Base-by-base conservation (phyloP, 768 basidiomycete species). In the Boletus insuetus region DNA sequence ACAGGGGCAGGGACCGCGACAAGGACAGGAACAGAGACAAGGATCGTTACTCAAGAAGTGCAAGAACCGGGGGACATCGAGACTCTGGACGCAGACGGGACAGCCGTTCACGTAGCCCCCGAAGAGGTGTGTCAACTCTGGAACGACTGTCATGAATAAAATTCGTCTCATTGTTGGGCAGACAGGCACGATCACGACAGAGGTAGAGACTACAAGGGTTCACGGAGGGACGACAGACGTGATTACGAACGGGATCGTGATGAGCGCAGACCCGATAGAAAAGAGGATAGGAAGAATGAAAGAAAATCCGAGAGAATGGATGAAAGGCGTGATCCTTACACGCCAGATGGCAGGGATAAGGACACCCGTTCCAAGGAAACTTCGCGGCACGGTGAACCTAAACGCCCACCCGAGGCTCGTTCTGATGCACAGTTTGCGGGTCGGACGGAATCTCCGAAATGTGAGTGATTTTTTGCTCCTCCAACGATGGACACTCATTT, bases 31-130 rank as follows among this genome's bases (percentile, higher is more conserved):
- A 44, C 32, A 53, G 37, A 12, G 70, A 78, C 50, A 73, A 73
- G 35, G 77, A 80, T 56, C 74, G 80, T 22, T 70, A 79, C 49
- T 65, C 79, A 26, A 71, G 78, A 55, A 59, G 73, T 40, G 59
- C 75, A 46, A 62, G 69, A 41, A 37, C 57, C 32, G 70, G 65
- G 20, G 67, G 67, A 47, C 72, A 75, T 49, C 63, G 74, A 31
- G 74, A 74, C 46, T 3, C 60, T 32, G 64, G 66, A 54, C 69
- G 76, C 11, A 72, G 75, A 37, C 66, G 71, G 32, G 63, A 63
- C 19, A 77, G 79, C 53, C 75, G 82, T 53, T 75, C 72, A 17
- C 70, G 67, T 34, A 73, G 69, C 57, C 70, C 70, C 42, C 65
- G 73, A 29, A 68, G 72, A 59, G 73, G 72, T 71, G 51, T 10